These are phyloP conservation scores for Mrakiaceae sp. DNA, from an alignment of 1,284 basidiomycete species.

Conservation along the genomic window DNA sequence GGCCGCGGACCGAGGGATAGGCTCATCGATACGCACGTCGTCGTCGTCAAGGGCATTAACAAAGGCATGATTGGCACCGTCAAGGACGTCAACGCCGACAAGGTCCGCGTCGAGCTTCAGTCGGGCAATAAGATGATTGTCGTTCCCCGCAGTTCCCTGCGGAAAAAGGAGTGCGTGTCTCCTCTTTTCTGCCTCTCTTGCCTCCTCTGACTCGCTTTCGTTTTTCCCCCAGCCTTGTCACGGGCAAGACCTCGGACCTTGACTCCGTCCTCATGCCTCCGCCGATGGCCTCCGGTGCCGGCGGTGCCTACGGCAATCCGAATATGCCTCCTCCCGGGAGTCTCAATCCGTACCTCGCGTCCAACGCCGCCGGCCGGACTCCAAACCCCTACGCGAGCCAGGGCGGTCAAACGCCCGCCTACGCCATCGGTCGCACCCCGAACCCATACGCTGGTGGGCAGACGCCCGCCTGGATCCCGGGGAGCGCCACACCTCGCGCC, in stretches of 20 bases:
- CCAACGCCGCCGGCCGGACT: constrained; percentile 35
- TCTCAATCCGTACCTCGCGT: constrained; percentile 28
- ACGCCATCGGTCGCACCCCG: constrained; percentile 47
- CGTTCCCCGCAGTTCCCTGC: constrained; percentile 68
- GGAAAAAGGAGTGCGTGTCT: constrained; percentile 60
- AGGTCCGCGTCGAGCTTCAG: constrained; percentile 81
- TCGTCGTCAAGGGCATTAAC: constrained; percentile 73
- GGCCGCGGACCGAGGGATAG: constrained; percentile 54
- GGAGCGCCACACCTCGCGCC: constrained; percentile 10
- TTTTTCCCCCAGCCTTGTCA: constrained; percentile 37
- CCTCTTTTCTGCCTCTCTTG: neutral
- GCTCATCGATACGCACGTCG: constrained; percentile 68
- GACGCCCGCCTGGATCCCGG: constrained; percentile 16
- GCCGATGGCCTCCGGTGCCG: constrained; percentile 33
- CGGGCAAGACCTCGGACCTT: constrained; percentile 35
- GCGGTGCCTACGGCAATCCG: neutral
- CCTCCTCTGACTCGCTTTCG: constrained; percentile 38
- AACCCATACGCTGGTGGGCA: constrained; percentile 47
- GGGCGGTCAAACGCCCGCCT: constrained; percentile 47
- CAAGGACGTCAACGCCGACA: constrained; percentile 84
- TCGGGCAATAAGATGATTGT: constrained; percentile 84
- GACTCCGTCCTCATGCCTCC: constrained; percentile 44
- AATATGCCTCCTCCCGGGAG: constrained; percentile 3
- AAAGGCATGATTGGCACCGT: constrained; percentile 88
- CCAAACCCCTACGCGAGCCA: constrained; percentile 56